Base-by-base conservation (phyloP, 495 filamentous ascomycete genomes). In the Penicillium cinerascens region DNA sequence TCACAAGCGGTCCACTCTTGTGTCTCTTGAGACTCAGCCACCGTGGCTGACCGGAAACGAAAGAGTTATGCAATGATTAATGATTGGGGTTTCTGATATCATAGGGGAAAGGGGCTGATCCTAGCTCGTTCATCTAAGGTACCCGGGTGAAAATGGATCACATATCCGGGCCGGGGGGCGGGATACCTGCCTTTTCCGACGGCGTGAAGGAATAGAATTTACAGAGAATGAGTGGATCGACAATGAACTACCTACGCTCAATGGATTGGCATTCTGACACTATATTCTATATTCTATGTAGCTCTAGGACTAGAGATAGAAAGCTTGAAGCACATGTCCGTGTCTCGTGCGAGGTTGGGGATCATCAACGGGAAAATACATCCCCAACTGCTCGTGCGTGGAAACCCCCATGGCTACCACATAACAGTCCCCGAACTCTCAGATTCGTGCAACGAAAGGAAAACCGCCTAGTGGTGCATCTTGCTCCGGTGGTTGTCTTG, bases 1-100 rank as follows among this genome's bases (percentile, higher is more conserved):
- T 58, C 58, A 56, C 59, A 52, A 37, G 46, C 5, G 58, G 44
- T 38, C 58, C 58, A 61, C 58, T 47, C 18, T 42, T 18, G 49
- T 18, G 35, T 51, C 40, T 10, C 33, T 16, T 25, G 15, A 18
- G 7, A 50, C 60, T 56, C 60, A 63, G 60, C 60, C 60, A 63
- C 56, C 49, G 60, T 63, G 60, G 60, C 60, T 59, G 42, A 49
- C 47, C 23, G 10, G 38, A 40, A 13, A 20, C 37, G 36, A 39
- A 18, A 20, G 21, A 38, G 41, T 25, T 46, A 41, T 43, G 53
- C 37, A 20, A 48, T 40, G 50, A 4, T 35, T 33, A 20, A 48
- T 40, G 50, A 4, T 35, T 33, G 3, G 29, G 38, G 38, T 48
- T 29, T 53, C 51, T 62, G 59, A 62, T 62, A 62, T 62, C 59